A percentile compares a stretch with the other conserved stretches of the same genome.
Evolutionary conservation across 2,329 filamentous ascomycete genomes (phyloP).

Genomic region (Simplicillium aogashimaense): DNA sequence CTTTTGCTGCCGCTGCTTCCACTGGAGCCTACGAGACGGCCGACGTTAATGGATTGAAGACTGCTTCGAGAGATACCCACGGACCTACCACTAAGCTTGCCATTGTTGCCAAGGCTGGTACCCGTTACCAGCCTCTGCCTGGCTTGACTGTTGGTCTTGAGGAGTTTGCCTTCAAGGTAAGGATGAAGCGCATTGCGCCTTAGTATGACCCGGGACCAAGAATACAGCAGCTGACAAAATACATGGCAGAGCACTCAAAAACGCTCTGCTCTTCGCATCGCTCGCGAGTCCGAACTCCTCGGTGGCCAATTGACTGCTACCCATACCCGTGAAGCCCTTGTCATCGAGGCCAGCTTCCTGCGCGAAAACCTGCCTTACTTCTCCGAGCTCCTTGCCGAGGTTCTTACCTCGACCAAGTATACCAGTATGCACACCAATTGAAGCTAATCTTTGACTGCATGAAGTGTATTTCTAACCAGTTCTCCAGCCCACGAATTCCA

Average conservation of each 20-base stretch:
- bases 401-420: slow-evolving; percentile 81
- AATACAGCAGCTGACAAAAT: no score
- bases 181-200: neutral
- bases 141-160: slow-evolving; percentile 84
- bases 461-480: slow-evolving; percentile 7
- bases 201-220: no score
- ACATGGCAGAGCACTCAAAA: slow-evolving; percentile 63
- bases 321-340: slow-evolving; percentile 87
- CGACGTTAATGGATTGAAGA: slow-evolving; percentile 81
- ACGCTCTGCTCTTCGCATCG: slow-evolving; percentile 85
- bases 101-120: slow-evolving; percentile 87
- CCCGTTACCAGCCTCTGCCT: slow-evolving; percentile 81
- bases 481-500: slow-evolving; percentile 72
- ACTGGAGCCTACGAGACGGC: slow-evolving; percentile 82
- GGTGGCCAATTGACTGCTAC: slow-evolving; percentile 81
- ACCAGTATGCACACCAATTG: slow-evolving; percentile 43
- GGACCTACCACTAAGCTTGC: slow-evolving; percentile 86
- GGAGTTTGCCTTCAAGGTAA: slow-evolving; percentile 94
- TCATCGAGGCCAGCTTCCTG: slow-evolving; percentile 91
- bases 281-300: slow-evolving; percentile 88
- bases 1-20: slow-evolving; percentile 48
- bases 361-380: slow-evolving; percentile 96
- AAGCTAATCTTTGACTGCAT: neutral
- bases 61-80: slow-evolving; percentile 80
- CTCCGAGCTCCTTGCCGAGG: slow-evolving; percentile 87